Conservation (phyloP, 768 basidiomycete genomes). For the Tulasnella sp. region DNA sequence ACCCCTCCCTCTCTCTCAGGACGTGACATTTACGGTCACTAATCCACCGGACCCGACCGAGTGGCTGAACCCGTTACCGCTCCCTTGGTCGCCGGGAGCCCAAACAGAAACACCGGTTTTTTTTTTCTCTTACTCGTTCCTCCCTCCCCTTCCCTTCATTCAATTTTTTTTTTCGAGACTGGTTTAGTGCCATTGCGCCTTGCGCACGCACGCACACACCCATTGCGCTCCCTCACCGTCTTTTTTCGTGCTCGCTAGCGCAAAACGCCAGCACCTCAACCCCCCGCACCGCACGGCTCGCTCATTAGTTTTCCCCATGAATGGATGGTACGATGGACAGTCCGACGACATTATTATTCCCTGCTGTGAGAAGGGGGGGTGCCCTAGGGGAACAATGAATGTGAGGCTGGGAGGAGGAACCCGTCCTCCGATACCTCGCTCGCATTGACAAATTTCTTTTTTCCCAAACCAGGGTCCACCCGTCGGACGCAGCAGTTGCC, state of each 20-base stretch:
- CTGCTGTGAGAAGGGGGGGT: conserved; percentile 11
- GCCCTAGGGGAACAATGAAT: conserved; percentile 12
- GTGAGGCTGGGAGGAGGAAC: conserved; percentile 7
- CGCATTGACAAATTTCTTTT: conserved; percentile 14
- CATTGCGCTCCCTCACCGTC: background rate
- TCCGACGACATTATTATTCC: background rate
- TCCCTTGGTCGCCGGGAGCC: conserved; percentile 2
- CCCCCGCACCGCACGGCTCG: background rate
- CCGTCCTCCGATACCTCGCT: conserved; percentile 7
- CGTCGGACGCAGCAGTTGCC: conserved; percentile 14
- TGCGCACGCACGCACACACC: background rate
- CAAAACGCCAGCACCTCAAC: background rate
- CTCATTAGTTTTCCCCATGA: conserved; percentile 1
- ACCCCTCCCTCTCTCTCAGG: background rate
- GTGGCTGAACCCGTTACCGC: background rate
- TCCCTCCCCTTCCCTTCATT: background rate
- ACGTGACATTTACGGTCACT: conserved; percentile 1
- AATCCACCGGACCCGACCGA: background rate
- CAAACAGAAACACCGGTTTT: conserved; percentile 6
- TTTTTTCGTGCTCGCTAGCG: background rate
- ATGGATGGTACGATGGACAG: background rate
- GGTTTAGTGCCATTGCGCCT: background rate
- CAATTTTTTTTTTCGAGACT: conserved; percentile 4
- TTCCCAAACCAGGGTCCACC: conserved; percentile 15
- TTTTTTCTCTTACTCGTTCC: background rate